Evolutionary conservation across 352 stramenopile genomes (phyloP).

Genomic region (Pseudoperonospora humuli): DNA sequence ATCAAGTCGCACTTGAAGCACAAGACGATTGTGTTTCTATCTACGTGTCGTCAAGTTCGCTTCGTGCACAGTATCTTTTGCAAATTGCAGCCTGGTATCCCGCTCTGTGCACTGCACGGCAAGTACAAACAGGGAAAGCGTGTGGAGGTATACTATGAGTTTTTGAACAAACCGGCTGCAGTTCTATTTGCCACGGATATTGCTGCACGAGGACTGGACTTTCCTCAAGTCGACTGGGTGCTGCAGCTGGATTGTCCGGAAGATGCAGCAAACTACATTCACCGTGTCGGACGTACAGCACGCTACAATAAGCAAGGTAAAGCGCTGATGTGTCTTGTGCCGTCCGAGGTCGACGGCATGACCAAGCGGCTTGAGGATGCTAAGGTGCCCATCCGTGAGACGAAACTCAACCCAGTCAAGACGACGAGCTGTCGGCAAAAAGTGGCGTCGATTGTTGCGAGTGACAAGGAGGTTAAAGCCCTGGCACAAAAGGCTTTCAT

Average conservation of each 20-base stretch:
- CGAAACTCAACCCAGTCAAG: slow-evolving; percentile 95
- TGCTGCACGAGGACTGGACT: slow-evolving; percentile 95
- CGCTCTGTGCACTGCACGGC: slow-evolving; percentile 95
- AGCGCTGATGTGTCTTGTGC: slow-evolving; percentile 88
- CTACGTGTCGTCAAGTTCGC: slow-evolving; percentile 94
- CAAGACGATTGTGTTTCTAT: slow-evolving; percentile 99
- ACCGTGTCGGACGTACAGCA: slow-evolving; percentile 94
- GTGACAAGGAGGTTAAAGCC: slow-evolving; percentile 91
- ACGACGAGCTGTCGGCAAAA: slow-evolving; percentile 90
- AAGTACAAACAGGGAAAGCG: slow-evolving; percentile 98
- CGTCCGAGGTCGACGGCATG: slow-evolving; percentile 88
- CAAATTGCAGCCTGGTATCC: slow-evolving; percentile 94
- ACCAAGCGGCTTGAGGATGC: slow-evolving; percentile 75
- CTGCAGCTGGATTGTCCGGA: slow-evolving; percentile 95
- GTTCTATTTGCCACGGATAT: slow-evolving; percentile 99
- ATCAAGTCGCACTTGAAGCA: slow-evolving; percentile 97
- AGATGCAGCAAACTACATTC: slow-evolving; percentile 97
- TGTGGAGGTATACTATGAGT: slow-evolving; percentile 99
- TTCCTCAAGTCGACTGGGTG: slow-evolving; percentile 99
- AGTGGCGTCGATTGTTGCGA: slow-evolving; percentile 87
- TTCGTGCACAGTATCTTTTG: slow-evolving; percentile 95
- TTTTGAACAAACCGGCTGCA: slow-evolving; percentile 87
- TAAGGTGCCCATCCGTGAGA: slow-evolving; percentile 94
- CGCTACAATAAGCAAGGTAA: slow-evolving; percentile 93
- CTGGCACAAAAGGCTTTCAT: slow-evolving; percentile 97